Percentiles rank a stretch among this genome's conserved stretches.
phyloP scores from a whole-genome alignment of 2,329 filamentous ascomycete genomes.

The Calonectria multiphialidica region DNA sequence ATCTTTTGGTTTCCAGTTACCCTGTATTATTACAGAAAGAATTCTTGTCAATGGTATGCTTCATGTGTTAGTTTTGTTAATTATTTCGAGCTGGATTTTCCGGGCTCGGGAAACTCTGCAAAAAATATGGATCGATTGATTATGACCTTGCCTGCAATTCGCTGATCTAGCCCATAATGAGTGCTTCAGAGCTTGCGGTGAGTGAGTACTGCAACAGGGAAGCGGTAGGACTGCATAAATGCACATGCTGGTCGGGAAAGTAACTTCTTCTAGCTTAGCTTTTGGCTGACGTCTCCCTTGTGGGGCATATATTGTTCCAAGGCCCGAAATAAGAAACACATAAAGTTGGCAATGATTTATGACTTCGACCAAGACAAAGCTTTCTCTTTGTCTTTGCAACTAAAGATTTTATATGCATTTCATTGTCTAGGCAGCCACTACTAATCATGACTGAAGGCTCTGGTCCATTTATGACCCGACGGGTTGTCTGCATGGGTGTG shows the following conservation, averaged over 20 bases:
- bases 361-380: too few relatives aligned
- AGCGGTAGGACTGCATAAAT: not conserved
- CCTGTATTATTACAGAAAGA: not conserved
- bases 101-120: not conserved
- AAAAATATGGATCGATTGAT: not conserved
- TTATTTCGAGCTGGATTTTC: not conserved
- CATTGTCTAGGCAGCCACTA: not conserved
- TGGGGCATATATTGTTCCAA: too few relatives aligned
- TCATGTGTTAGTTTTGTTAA: not conserved
- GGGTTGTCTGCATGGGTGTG: not conserved
- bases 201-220: not conserved
- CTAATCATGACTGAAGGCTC: not conserved
- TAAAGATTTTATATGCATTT: not conserved
- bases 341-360: not conserved
- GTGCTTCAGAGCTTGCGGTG: not conserved
- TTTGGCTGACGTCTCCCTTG: too few relatives aligned
- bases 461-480: not conserved
- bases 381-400: not conserved
- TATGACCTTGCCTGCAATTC: not conserved
- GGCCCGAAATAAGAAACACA: not conserved
- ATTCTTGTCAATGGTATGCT: not conserved
- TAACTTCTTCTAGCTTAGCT: not conserved
- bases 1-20: not conserved
- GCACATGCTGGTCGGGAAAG: not conserved
- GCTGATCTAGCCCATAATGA: not conserved